Percentiles rank a stretch among this genome's conserved stretches.
Evolutionary conservation across 2,329 filamentous ascomycete species (phyloP).

Genomic region (Ophiocordyceps unilateralis): DNA sequence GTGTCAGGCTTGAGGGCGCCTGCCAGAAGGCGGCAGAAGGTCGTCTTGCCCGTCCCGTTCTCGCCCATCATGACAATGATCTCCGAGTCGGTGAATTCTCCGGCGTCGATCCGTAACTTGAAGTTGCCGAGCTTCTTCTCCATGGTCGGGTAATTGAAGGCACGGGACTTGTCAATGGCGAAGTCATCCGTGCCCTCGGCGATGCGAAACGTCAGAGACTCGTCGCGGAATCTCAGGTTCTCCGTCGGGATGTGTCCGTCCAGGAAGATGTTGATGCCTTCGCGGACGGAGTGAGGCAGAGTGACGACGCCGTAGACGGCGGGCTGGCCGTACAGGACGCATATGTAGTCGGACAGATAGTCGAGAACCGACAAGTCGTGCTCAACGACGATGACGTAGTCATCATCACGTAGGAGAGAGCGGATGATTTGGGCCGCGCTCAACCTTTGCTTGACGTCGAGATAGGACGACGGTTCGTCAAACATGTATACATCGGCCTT

Average conservation of each 20-base stretch:
- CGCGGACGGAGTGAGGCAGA: slow-evolving; percentile 83
- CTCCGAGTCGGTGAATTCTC: slow-evolving; percentile 91
- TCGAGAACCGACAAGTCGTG: slow-evolving; percentile 97
- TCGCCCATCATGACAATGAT: slow-evolving; percentile 99
- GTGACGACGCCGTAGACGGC: slow-evolving; percentile 97
- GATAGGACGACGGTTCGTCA: slow-evolving; percentile 94
- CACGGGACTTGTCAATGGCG: slow-evolving; percentile 65
- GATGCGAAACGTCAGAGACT: slow-evolving; percentile 90
- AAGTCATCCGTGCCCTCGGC: slow-evolving; percentile 82
- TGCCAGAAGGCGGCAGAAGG: slow-evolving; percentile 91
- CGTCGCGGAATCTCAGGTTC: slow-evolving; percentile 95
- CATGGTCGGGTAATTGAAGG: slow-evolving; percentile 79
- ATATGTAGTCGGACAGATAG: slow-evolving; percentile 97
- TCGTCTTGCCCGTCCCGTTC: slow-evolving; percentile 98
- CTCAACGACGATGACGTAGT: slow-evolving; percentile 97
- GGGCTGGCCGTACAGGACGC: slow-evolving; percentile 87
- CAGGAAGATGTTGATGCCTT: slow-evolving; percentile 98
- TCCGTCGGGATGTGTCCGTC: slow-evolving; percentile 97
- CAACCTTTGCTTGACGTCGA: slow-evolving; percentile 98
- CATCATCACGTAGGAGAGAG: slow-evolving; percentile 69
- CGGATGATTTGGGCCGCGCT: slow-evolving; percentile 85
- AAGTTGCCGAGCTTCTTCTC: slow-evolving; percentile 85
- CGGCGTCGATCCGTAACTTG: slow-evolving; percentile 62
- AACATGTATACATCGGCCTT: slow-evolving; percentile 99
- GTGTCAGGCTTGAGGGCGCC: slow-evolving; percentile 85